Evolutionary conservation across 305 asterid genomes (phyloP), one percentile per base, ranked within the genome.

Genomic region (Fraxinus xanthoxyloides): DNA sequence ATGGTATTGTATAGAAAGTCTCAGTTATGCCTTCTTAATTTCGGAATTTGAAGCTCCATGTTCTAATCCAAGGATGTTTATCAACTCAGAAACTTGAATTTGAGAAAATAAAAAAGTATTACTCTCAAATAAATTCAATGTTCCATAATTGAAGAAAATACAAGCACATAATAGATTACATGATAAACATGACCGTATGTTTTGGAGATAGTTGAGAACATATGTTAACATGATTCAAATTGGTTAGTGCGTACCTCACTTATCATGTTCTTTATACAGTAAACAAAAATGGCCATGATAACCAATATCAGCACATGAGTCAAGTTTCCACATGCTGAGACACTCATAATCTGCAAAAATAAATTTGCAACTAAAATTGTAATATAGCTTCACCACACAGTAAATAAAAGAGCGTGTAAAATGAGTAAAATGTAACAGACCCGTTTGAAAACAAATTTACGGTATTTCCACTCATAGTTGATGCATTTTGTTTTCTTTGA

Each of bases 271-370:
- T 90, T 92, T 59, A 94, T 78, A 81, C 87, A 88, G 77, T 30
- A 87, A 79, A 91, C 93, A 83, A 94, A 94, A 86, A 91, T 31
- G 7, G 82, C 88, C 84, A 87, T 72, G 85, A 91, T 78, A 86
- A 92, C 83, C 97, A 97, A 93, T 76, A 93, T 91, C 90, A 94
- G 86, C 82, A 93, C 85, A 85, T 93, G 63, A 4, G 92, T 92
- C 12, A 93, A 85, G 86, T 94, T 94, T 80, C 90, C 90, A 80
- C 94, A 93, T 26, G 97, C 84, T 35, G 89, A 54, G 85, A 87
- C 89, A 75, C 84, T 92, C 48, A 89, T 87, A 67, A 91, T 82
- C 97, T 94, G 93, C 84, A 85, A 67, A 35, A 76, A 56, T 0
- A 23, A 82, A 85, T 61, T 19, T 34, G 77, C 67, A 9, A 67